Evolutionary conservation across 2,329 filamentous ascomycete genomes (phyloP).

Genomic region (Arthrobotrys musiformis): DNA sequence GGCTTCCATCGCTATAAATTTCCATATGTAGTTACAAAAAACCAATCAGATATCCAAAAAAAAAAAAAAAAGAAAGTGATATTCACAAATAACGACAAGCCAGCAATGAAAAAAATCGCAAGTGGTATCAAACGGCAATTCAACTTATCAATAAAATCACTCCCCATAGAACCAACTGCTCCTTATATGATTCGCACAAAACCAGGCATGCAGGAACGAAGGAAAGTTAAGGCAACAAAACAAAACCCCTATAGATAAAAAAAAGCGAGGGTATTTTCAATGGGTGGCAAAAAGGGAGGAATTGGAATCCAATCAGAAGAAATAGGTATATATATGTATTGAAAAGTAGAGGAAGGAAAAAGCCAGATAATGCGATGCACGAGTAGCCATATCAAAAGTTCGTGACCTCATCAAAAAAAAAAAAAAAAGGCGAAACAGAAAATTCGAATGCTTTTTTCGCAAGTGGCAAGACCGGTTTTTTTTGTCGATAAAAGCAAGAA

Average conservation of each 20-base stretch:
- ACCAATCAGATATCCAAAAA: constrained; percentile 39
- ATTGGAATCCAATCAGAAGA: background rate
- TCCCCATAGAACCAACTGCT: constrained; percentile 35
- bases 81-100: constrained; percentile 10
- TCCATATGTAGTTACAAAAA: constrained; percentile 38
- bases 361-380: background rate
- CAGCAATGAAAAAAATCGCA: background rate
- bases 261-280: constrained; percentile 38
- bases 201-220: background rate
- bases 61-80: too few relatives aligned
- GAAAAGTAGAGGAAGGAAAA: background rate
- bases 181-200: constrained; percentile 28
- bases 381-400: constrained; percentile 20
- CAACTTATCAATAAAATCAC: constrained; percentile 1
- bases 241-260: constrained; percentile 24
- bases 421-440: background rate
- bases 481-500: constrained; percentile 7
- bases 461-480: background rate
- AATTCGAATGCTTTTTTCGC: constrained; percentile 35
- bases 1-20: constrained; percentile 34
- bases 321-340: constrained; percentile 37
- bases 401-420: constrained; percentile 30
- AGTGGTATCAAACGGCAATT: constrained; percentile 37
- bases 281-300: background rate
- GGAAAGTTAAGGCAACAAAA: constrained; percentile 19